Percentiles rank a stretch among this genome's conserved stretches.
Conservation (phyloP, 306 rosid species). For the Trifolium dubium region DNA sequence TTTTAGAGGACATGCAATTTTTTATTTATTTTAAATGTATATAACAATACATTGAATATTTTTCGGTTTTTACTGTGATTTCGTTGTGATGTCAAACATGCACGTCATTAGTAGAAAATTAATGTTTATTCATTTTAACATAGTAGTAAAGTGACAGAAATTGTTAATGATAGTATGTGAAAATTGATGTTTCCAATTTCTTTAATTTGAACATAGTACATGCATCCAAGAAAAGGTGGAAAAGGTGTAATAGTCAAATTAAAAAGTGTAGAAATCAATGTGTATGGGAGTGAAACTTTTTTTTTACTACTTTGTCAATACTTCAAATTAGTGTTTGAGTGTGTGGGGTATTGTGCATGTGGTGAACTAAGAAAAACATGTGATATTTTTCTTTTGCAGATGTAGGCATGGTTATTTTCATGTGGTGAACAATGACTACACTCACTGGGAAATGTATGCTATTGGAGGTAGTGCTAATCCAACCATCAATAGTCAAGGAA, state of each 20-base stretch:
- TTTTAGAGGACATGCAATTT: too few species aligned
- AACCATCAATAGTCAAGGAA: slow-evolving; percentile 97
- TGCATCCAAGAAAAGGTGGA: background rate
- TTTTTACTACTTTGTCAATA: background rate
- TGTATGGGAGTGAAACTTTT: background rate
- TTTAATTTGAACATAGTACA: background rate
- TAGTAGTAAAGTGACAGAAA: too few species aligned
- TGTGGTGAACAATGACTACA: slow-evolving; percentile 99
- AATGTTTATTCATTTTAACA: too few species aligned
- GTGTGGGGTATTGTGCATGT: slow-evolving; percentile 34
- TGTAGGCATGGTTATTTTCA: slow-evolving; percentile 98
- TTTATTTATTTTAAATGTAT: too few species aligned
- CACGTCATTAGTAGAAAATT: too few species aligned
- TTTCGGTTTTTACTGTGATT: too few species aligned
- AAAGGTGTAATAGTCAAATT: background rate
- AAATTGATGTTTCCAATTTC: background rate
- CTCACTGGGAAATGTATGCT: slow-evolving; percentile 99
- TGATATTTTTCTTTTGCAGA: slow-evolving; percentile 47
- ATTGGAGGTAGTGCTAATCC: slow-evolving; percentile 97
- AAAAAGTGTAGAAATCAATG: slow-evolving; percentile 17
- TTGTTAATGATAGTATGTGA: background rate
- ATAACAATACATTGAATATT: too few species aligned
- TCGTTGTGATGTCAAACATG: too few species aligned
- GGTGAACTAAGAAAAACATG: slow-evolving; percentile 27
- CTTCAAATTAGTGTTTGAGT: background rate